Percentiles rank a stretch among this genome's conserved stretches.
phyloP scores from a whole-genome alignment of 768 basidiomycete species.

The Boletus reticuloceps region DNA sequence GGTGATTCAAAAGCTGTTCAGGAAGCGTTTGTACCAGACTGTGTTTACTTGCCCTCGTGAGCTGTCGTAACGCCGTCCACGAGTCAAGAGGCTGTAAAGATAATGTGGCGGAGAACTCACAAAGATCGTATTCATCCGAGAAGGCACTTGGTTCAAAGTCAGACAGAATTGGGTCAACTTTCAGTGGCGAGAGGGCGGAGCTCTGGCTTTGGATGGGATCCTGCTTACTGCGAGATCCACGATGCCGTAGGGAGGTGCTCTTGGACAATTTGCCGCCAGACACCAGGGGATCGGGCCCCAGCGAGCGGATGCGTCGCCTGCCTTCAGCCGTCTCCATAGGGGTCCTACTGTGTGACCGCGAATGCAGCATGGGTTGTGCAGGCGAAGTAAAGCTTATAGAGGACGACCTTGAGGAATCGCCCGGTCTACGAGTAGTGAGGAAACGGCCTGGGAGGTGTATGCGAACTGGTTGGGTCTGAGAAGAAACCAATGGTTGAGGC shows the following conservation, averaged over 20 bases:
- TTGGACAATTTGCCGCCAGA: slow-evolving; percentile 14
- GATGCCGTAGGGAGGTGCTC: slow-evolving; percentile 10
- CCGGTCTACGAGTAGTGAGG: slow-evolving; percentile 22
- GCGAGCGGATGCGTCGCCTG: slow-evolving; percentile 21
- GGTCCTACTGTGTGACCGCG: slow-evolving; percentile 12
- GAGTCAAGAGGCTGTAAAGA: slow-evolving; percentile 9
- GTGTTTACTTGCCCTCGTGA: slow-evolving; percentile 60
- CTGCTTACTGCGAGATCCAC: slow-evolving; percentile 22
- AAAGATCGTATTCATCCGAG: slow-evolving; percentile 76
- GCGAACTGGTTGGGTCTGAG: slow-evolving; percentile 21
- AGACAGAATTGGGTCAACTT: slow-evolving; percentile 25
- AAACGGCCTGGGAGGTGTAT: slow-evolving; percentile 36
- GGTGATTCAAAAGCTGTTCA: slow-evolving; percentile 11
- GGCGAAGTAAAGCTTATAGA: slow-evolving; percentile 23
- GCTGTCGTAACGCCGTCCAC: slow-evolving; percentile 39
- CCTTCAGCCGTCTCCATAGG: slow-evolving; percentile 10
- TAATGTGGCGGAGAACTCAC: slow-evolving; percentile 42
- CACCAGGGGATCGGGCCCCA: slow-evolving; percentile 16
- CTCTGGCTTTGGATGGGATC: slow-evolving; percentile 13
- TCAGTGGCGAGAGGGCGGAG: slow-evolving; percentile 17
- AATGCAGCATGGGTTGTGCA: slow-evolving; percentile 9
- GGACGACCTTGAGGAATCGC: slow-evolving; percentile 32
- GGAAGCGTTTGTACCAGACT: slow-evolving; percentile 1
- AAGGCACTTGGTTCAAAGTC: slow-evolving; percentile 46
- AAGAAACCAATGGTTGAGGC: slow-evolving; percentile 5